Evolutionary conservation across 2,329 filamentous ascomycete genomes (phyloP), one percentile per base, ranked within the genome.

Genomic region (Pezicula radicicola): DNA sequence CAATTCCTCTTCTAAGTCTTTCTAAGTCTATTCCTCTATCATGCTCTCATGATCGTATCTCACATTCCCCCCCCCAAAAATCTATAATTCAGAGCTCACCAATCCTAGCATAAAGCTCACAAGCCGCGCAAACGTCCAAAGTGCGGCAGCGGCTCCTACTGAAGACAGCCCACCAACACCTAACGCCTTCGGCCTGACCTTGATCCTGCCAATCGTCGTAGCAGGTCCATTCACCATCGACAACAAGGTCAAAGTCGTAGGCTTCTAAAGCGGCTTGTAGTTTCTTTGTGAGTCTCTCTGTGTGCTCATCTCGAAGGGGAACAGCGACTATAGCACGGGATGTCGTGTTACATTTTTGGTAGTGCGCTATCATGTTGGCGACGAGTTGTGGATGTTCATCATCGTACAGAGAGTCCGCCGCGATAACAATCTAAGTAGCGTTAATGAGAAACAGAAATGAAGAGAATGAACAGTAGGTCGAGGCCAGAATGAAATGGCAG

Each of bases 341-440:
- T 27, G 79, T 72, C 0, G 68, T 51, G 3, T 74, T 75, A 13
- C 74, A 70, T 8, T 77, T 78, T 10, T 97, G 75, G 70, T 91
- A 90, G 37, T 78, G 72, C 9, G 76, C 70, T 42, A 97, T 84
- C 13, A 89, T 85, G 13, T 83, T 75, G 0, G 85, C 84, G 19
- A 97, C 78, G 63, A 94, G 81, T 3, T 68, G 71, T 0, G 93
- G 91, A 64, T 97, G 94, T 4, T 88, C 80, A 46, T 91, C 80
- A 43, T 92, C 91, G 70, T 97, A 97, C 18, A 99, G 74, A 0
- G 90, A 82, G 68, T 99, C 94, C 3, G 93, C 91, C 2, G 84
- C 90, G 3, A 99, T 77, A 41, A 97, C 83, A 50, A 96, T 73
- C 75, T 87, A 72, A 76, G 41, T 18, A 19, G 30, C 13, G 37